These are phyloP conservation scores for Metschnikowia orientalis DNA, from an alignment of 805 yeast genomes.

Conservation along the genomic window DNA sequence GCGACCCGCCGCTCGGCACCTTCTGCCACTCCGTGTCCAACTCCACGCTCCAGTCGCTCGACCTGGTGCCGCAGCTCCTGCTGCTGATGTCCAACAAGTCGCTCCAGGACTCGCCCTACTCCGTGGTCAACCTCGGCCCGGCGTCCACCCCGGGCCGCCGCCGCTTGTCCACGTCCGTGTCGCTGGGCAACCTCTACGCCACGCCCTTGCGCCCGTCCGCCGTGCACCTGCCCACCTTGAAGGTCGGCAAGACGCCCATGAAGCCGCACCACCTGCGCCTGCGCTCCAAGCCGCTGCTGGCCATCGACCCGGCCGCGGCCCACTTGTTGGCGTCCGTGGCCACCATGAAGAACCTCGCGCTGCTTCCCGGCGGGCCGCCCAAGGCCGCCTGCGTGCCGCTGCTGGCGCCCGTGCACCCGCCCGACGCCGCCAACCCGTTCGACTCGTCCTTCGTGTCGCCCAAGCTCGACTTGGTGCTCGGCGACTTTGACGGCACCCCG, in stretches of 20 bases:
- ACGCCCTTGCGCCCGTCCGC: slow-evolving; percentile 32
- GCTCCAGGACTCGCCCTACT: slow-evolving; percentile 29
- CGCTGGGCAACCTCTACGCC: slow-evolving; percentile 23
- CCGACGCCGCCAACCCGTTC: slow-evolving; percentile 11
- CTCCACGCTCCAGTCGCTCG: slow-evolving; percentile 28
- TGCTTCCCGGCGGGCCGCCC: slow-evolving; percentile 1
- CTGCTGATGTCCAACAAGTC: slow-evolving; percentile 35
- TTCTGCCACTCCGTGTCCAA: slow-evolving; percentile 12
- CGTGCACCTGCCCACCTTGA: slow-evolving; percentile 16
- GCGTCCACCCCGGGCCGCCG: slow-evolving; percentile 36
- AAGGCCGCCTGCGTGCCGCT: slow-evolving; percentile 2
- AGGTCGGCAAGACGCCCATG: slow-evolving; percentile 36
- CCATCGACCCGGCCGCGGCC: slow-evolving; percentile 13
- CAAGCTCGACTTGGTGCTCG: slow-evolving; percentile 5
- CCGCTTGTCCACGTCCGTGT: slow-evolving; percentile 32
- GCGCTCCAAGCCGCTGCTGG: slow-evolving; percentile 15
- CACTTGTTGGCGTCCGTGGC: slow-evolving; percentile 18
- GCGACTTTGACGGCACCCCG: slow-evolving; percentile 17
- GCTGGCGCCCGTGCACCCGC: slow-evolving; percentile 1
- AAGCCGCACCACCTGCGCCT: slow-evolving; percentile 12
- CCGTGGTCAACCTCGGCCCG: slow-evolving; percentile 12
- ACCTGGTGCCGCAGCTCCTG: slow-evolving; percentile 34
- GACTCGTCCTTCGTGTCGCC: slow-evolving; percentile 13
- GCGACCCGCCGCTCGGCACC: slow-evolving; percentile 18
- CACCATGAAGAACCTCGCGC: slow-evolving; percentile 10